A percentile compares a stretch with the other conserved stretches of the same genome.
Evolutionary conservation across 2,329 filamentous ascomycete species (phyloP).

Genomic region (Ceratocystis alfenasii): DNA sequence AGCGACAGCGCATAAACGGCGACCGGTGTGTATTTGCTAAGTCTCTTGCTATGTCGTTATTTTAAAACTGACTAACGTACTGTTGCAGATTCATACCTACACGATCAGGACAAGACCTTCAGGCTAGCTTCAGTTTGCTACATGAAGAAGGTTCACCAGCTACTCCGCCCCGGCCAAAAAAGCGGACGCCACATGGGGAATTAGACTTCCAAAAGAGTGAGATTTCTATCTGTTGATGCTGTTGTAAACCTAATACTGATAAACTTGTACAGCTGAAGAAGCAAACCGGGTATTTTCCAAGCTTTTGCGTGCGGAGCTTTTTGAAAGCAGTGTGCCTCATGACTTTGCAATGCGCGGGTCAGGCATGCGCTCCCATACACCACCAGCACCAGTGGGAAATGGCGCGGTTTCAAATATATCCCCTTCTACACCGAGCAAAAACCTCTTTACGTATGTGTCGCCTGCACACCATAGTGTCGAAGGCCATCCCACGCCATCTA

Average conservation of each 20-base stretch:
- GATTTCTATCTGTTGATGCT: slow-evolving; percentile 27
- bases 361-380: slow-evolving; percentile 52
- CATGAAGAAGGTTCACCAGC: slow-evolving; percentile 89
- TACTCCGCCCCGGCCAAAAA: slow-evolving; percentile 74
- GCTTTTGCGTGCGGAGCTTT: slow-evolving; percentile 79
- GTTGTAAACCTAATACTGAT: background rate
- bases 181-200: slow-evolving; percentile 75
- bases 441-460: slow-evolving; percentile 85
- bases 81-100: slow-evolving; percentile 78
- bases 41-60: background rate
- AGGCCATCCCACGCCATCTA: slow-evolving; percentile 76
- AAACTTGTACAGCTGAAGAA: slow-evolving; percentile 57
- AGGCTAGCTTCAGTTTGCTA: slow-evolving; percentile 82
- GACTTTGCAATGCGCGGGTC: slow-evolving; percentile 25
- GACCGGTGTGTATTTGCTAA: slow-evolving; percentile 39
- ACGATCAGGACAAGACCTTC: slow-evolving; percentile 80
- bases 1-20: slow-evolving; percentile 48
- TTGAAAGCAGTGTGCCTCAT: slow-evolving; percentile 81
- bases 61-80: slow-evolving; percentile 24
- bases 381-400: slow-evolving; percentile 52
- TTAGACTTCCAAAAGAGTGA: slow-evolving; percentile 87
- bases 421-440: slow-evolving; percentile 92
- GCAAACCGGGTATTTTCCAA: slow-evolving; percentile 88
- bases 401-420: slow-evolving; percentile 65
- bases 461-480: slow-evolving; percentile 58